Conservation (phyloP, 331 rosid species). For the Erythrophleum ivorense region DNA sequence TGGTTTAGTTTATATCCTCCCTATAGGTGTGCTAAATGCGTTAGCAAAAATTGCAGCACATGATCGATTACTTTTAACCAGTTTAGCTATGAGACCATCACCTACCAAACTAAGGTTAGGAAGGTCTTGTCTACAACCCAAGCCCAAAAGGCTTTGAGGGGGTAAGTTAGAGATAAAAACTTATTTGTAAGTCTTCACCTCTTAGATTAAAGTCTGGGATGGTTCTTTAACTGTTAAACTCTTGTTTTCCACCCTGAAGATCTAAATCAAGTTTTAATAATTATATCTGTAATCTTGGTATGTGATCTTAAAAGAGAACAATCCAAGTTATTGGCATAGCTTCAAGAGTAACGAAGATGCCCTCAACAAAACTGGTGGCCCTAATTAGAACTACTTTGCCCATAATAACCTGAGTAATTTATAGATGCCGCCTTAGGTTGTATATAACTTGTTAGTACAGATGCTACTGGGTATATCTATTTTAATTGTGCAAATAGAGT, state of each 20-base stretch:
- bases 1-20: neutral
- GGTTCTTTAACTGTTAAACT: neutral
- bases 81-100: constrained; percentile 4
- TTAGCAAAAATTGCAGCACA: constrained; percentile 2
- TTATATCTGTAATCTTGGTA: constrained; percentile 13
- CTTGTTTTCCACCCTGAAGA: neutral
- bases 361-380: neutral
- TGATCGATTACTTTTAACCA: neutral
- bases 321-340: constrained; percentile 3
- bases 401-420: constrained; percentile 1
- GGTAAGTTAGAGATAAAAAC: neutral
- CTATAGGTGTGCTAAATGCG: constrained; percentile 11
- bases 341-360: neutral
- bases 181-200: neutral
- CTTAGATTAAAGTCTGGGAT: neutral
- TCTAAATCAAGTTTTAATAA: constrained; percentile 25
- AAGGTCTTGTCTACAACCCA: constrained; percentile 8
- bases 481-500: neutral
- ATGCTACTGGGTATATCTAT: neutral
- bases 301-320: neutral
- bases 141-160: neutral
- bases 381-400: neutral
- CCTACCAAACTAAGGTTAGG: neutral
- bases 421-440: neutral
- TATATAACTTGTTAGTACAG: neutral